Base-by-base conservation (phyloP, 441 rosid genomes). In the Pelargonium cotyledonis region DNA sequence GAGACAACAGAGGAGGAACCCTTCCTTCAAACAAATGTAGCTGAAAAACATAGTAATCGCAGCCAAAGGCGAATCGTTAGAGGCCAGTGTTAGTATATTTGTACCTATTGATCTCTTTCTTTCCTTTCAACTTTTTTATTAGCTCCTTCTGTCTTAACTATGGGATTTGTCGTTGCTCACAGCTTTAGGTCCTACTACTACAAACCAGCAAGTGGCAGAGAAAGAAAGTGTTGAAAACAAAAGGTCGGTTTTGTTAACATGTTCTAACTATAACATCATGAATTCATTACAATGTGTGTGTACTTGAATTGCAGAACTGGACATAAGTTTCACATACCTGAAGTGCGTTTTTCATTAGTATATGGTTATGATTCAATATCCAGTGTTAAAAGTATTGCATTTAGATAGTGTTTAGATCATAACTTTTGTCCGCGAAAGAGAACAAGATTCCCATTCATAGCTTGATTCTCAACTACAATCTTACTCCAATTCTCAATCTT, bases 131-230 rank as follows among this genome's bases (percentile, higher is more conserved):
- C 21, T 6, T 71, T 6, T 71, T 15, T 55, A 55, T 15, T 51
- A 6, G 14, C 12, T 51, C 18, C 57, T n/a, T 51, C 4, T 58
- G 19, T 16, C 23, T 55, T n/a, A 72, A 38, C 47, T 49, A 10
- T 57, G 11, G 14, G 3, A 26, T 15, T 49, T 78, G 12, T 19
- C 61, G 23, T 47, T 18, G 35, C 40, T 49, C 76, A 77, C 86
- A 89, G 95, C 90, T 14, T 70, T 83, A 82, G 88, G 81, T 19
- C 79, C 84, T 75, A 74, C 84, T 38, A 79, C 80, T 44, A 53
- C 76, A 8, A 71, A 69, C 67, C 73, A 29, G 71, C 78, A 74
- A 66, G 77, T 51, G 46, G 69, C 35, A 58, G 83, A 82, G 60
- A 82, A 80, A 70, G 86, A 84, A 68, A 85, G 74, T 73, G 73